A percentile compares a stretch with the other conserved stretches of the same genome.
Evolutionary conservation across 208 protist genomes (phyloP).

Genomic region (Porcisia hertigi): DNA sequence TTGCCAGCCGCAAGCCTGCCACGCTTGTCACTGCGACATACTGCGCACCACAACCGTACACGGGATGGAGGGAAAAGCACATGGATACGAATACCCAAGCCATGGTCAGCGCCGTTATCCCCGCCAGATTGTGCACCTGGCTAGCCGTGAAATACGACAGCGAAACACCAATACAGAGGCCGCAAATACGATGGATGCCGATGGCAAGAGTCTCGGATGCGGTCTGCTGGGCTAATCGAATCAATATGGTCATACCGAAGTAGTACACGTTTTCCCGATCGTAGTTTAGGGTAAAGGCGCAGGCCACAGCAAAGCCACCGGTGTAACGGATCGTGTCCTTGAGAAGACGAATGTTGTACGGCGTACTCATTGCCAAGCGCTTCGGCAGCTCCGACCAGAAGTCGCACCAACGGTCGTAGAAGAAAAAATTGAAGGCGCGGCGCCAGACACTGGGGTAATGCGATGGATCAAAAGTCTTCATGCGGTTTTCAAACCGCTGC

Average conservation of each 20-base stretch:
- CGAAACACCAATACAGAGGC: conserved; percentile 48
- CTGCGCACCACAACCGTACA: conserved; percentile 47
- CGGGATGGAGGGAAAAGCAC: conserved; percentile 37
- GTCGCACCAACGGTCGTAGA: conserved; percentile 57
- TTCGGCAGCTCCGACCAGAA: conserved; percentile 73
- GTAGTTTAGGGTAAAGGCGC: conserved; percentile 56
- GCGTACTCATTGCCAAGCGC: conserved; percentile 55
- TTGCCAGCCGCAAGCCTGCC: conserved; percentile 32
- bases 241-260: conserved; percentile 76
- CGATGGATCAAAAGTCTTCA: conserved; percentile 53
- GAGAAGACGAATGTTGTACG: conserved; percentile 62
- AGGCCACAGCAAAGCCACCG: conserved; percentile 55
- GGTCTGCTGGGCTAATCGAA: conserved; percentile 57
- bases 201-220: conserved; percentile 58
- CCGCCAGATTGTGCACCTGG: conserved; percentile 35
- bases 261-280: conserved; percentile 59
- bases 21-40: conserved; percentile 53
- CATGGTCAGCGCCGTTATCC: conserved; percentile 35
- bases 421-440: conserved; percentile 59
- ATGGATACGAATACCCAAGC: conserved; percentile 43
- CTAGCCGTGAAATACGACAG: conserved; percentile 49
- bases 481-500: conserved; percentile 40
- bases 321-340: conserved; percentile 72
- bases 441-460: conserved; percentile 47
- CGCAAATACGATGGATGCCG: conserved; percentile 59